phyloP scores from a whole-genome alignment of 495 filamentous ascomycete genomes.

The Collariella sp. region DNA sequence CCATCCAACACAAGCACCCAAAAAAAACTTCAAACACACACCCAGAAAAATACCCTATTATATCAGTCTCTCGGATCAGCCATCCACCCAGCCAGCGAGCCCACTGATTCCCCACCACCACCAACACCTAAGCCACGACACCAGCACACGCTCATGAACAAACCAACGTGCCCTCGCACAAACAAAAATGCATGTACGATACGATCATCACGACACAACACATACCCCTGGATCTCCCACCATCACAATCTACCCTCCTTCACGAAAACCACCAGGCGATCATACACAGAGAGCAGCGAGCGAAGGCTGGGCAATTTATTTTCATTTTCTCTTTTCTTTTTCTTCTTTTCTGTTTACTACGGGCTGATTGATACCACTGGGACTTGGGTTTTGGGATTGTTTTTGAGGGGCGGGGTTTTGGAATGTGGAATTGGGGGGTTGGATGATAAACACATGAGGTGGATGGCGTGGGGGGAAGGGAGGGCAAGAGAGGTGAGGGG shows the following conservation, averaged over 20 bases:
- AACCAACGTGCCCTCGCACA: background rate
- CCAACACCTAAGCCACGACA: background rate
- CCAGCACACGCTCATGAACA: background rate
- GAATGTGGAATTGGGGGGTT: no score
- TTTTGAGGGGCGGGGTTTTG: no score
- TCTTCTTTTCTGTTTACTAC: background rate
- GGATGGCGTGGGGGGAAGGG: background rate
- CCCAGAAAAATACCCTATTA: background rate
- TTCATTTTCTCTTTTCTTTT: background rate
- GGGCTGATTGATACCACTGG: background rate
- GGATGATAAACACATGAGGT: no score
- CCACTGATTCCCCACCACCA: background rate
- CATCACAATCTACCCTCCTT: no score
- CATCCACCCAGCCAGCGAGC: background rate
- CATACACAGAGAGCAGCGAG: no score
- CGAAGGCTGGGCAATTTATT: background rate
- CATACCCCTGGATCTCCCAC: no score
- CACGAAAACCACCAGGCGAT: background rate
- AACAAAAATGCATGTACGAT: background rate
- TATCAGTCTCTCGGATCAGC: constrained; percentile 6
- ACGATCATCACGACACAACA: background rate
- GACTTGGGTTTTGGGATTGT: no score
- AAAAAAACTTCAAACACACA: constrained; percentile 4
- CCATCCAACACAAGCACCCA: background rate
- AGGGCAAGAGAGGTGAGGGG: no score